These are phyloP conservation scores for Ophiosphaerella korrae DNA, from an alignment of 2,329 filamentous ascomycete species.

Conservation along the genomic window DNA sequence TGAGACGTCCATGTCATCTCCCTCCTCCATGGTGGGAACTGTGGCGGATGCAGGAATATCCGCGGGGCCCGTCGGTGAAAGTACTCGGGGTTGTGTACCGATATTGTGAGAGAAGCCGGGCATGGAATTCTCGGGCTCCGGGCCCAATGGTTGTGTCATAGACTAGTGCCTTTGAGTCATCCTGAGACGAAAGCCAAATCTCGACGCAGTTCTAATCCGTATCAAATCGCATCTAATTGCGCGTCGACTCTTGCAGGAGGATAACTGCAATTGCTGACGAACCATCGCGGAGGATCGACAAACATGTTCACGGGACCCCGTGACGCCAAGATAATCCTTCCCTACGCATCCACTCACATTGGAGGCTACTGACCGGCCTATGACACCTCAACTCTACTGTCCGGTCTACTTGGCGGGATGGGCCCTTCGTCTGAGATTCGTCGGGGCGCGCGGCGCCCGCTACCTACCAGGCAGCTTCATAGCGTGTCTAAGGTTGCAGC, in stretches of 20 bases:
- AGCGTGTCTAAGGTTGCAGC: no score
- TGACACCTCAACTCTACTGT: no score
- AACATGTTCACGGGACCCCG: constrained; percentile 7
- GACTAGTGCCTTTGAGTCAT: no score
- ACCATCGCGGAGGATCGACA: not conserved
- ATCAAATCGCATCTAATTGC: no score
- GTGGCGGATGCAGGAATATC: constrained; percentile 8
- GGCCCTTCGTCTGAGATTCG: not conserved
- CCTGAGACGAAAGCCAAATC: no score
- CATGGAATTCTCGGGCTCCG: constrained; percentile 24
- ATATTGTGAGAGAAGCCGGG: not conserved
- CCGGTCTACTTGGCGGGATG: not conserved
- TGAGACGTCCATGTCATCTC: constrained; percentile 37
- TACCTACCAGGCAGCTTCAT: no score
- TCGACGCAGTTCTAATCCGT: no score
- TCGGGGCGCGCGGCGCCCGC: not conserved
- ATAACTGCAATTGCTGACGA: no score
- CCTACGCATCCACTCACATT: constrained; percentile 4
- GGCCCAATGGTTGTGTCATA: constrained; percentile 16
- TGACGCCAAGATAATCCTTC: constrained; percentile 8
- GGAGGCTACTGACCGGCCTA: not conserved
- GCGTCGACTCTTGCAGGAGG: no score
- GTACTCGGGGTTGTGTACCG: no score
- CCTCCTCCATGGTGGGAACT: constrained; percentile 33
- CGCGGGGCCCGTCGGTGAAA: constrained; percentile 9